phyloP scores from a whole-genome alignment of 2,329 filamentous ascomycete genomes.

The Chaetoscypha palmicola region DNA sequence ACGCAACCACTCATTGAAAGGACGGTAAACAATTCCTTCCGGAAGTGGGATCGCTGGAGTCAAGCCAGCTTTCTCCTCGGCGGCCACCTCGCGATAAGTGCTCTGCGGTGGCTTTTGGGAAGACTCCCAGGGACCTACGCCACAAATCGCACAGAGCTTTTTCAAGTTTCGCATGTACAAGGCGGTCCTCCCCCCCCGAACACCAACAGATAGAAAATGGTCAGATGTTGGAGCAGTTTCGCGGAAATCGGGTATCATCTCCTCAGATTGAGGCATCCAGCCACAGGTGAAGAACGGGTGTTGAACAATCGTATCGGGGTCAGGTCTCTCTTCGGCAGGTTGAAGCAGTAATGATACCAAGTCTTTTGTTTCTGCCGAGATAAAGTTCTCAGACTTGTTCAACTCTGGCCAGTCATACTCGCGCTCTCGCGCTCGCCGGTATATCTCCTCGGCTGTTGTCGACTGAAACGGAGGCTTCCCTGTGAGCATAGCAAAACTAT shows the following conservation, averaged over 20 bases:
- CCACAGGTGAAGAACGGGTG: slow-evolving; percentile 74
- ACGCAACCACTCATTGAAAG: slow-evolving; percentile 53
- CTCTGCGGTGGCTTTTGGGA: slow-evolving; percentile 42
- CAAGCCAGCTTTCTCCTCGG: slow-evolving; percentile 60
- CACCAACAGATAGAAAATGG: slow-evolving; percentile 45
- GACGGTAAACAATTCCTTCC: slow-evolving; percentile 56
- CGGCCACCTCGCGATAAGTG: slow-evolving; percentile 56
- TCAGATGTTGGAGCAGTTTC: slow-evolving; percentile 50
- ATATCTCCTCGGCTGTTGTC: slow-evolving; percentile 78
- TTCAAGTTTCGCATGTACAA: slow-evolving; percentile 42
- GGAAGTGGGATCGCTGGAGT: slow-evolving; percentile 57
- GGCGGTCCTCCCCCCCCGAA: slow-evolving; percentile 36
- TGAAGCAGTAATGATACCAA: slow-evolving; percentile 70
- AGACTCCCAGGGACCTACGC: slow-evolving; percentile 49
- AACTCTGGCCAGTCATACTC: slow-evolving; percentile 75
- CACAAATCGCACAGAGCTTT: slow-evolving; percentile 50
- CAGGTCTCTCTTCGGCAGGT: slow-evolving; percentile 66
- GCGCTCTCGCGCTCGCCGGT: slow-evolving; percentile 60
- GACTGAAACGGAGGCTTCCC: slow-evolving; percentile 97
- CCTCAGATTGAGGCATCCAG: slow-evolving; percentile 57
- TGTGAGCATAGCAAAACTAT: slow-evolving; percentile 87
- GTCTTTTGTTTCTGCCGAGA: slow-evolving; percentile 69
- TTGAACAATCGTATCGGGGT: slow-evolving; percentile 70
- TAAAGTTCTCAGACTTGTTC: slow-evolving; percentile 59
- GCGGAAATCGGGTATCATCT: slow-evolving; percentile 52